A percentile compares a stretch with the other conserved stretches of the same genome.
phyloP scores from a whole-genome alignment of 2,329 filamentous ascomycete species.

The Colletotrichum cereale region DNA sequence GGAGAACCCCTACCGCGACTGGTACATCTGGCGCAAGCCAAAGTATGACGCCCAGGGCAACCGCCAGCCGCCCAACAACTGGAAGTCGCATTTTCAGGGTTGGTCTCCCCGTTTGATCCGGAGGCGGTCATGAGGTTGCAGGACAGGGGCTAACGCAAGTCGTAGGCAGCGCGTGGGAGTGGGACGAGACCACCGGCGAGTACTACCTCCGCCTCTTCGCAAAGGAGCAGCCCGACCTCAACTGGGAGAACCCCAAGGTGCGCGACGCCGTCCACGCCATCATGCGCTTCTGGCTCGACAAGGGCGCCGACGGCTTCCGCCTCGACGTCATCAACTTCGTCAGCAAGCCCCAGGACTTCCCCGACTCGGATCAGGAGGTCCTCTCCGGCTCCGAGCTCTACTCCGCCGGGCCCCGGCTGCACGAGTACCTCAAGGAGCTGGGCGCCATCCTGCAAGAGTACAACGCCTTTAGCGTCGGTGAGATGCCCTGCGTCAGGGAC shows the following conservation, averaged over 20 bases:
- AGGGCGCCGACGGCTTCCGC: constrained; percentile 75
- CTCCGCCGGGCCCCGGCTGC: constrained; percentile 64
- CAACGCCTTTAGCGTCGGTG: constrained; percentile 64
- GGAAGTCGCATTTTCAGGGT: constrained; percentile 58
- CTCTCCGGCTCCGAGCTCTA: constrained; percentile 57
- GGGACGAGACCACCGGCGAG: constrained; percentile 61
- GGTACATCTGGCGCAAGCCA: constrained; percentile 75
- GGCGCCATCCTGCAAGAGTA: constrained; percentile 59
- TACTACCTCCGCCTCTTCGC: constrained; percentile 78
- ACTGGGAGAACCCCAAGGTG: constrained; percentile 79
- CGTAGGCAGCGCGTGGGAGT: constrained; percentile 61
- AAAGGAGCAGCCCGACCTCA: constrained; percentile 80
- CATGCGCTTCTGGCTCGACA: constrained; percentile 81
- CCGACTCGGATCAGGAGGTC: constrained; percentile 57
- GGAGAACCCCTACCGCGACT: constrained; percentile 67
- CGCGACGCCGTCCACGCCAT: constrained; percentile 75
- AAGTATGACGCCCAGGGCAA: constrained; percentile 68
- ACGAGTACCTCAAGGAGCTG: constrained; percentile 61
- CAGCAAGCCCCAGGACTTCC: constrained; percentile 70
- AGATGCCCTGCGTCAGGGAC: constrained; percentile 62
- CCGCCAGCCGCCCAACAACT: constrained; percentile 72
- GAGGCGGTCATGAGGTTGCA: neutral
- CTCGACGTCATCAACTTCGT: constrained; percentile 78
- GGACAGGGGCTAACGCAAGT: neutral
- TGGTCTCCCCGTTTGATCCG: neutral